phyloP scores from a whole-genome alignment of 202 grass and related monocot genomes.

The Carex arenaria region DNA sequence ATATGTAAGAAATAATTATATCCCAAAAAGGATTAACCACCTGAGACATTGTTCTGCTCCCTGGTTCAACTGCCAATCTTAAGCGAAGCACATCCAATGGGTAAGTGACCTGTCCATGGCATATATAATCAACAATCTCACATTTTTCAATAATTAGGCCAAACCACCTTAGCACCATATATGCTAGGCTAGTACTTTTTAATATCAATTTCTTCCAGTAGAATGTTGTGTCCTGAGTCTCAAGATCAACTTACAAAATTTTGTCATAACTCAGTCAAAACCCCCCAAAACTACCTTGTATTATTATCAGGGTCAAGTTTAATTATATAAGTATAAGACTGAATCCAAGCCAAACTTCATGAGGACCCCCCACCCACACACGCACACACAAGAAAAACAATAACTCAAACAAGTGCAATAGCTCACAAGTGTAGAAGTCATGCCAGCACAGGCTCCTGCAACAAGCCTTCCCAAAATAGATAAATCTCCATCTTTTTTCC shows the following conservation, averaged over 20 bases:
- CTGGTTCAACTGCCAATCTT: conserved; percentile 90
- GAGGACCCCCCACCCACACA: neutral
- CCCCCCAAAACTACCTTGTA: too few species aligned
- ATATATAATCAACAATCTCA: neutral
- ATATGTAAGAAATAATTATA: neutral
- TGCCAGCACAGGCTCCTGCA: conserved; percentile 93
- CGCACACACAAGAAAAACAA: neutral
- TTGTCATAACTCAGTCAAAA: too few species aligned
- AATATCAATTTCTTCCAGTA: neutral
- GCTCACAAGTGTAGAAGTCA: conserved; percentile 98
- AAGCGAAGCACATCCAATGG: conserved; percentile 88
- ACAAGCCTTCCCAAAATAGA: conserved; percentile 81
- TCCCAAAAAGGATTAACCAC: conserved; percentile 25
- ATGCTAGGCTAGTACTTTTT: neutral
- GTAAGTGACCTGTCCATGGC: conserved; percentile 66
- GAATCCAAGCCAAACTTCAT: neutral
- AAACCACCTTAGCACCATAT: neutral
- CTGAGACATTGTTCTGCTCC: conserved; percentile 83
- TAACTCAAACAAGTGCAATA: conserved; percentile 21
- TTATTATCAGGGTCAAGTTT: neutral
- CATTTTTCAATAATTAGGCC: neutral
- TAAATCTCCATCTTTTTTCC: conserved; percentile 75
- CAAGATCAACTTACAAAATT: conserved; percentile 15
- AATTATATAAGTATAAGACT: neutral
- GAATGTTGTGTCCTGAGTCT: neutral